Evolutionary conservation across 2,329 filamentous ascomycete species (phyloP).

Genomic region (Diaporthe batatas): DNA sequence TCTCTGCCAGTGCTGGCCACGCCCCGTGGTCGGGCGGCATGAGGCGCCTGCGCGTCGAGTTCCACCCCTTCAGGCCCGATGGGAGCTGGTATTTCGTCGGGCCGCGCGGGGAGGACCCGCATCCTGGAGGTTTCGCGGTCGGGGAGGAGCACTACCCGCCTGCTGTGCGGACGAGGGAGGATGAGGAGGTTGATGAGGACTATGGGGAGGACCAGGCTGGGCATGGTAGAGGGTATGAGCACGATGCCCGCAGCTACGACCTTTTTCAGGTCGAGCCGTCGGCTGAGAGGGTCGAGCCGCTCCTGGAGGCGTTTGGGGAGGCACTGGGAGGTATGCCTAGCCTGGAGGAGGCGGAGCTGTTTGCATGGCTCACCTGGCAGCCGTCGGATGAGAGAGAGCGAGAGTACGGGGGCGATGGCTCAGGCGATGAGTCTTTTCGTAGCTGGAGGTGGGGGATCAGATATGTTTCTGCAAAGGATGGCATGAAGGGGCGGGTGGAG

Average conservation of each 20-base stretch:
- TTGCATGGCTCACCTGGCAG: constrained; percentile 44
- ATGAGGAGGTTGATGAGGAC: constrained; percentile 40
- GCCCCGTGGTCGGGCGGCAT: constrained; percentile 40
- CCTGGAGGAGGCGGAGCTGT: constrained; percentile 47
- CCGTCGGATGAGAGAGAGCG: constrained; percentile 43
- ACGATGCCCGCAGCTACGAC: constrained; percentile 35
- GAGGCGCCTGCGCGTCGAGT: constrained; percentile 45
- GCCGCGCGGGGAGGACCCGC: constrained; percentile 44
- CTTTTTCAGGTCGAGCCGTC: constrained; percentile 46
- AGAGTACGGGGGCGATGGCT: constrained; percentile 11
- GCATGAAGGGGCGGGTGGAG: constrained; percentile 42
- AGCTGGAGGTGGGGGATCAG: constrained; percentile 10
- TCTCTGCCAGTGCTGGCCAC: constrained; percentile 25
- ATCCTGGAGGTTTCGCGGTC: constrained; percentile 43
- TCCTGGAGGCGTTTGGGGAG: constrained; percentile 45
- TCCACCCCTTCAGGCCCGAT: constrained; percentile 44
- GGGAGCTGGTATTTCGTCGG: constrained; percentile 48
- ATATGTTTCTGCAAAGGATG: constrained; percentile 1
- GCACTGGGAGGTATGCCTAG: constrained; percentile 45
- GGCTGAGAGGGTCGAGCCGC: constrained; percentile 44
- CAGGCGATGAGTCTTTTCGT: neutral
- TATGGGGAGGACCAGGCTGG: neutral
- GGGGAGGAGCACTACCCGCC: constrained; percentile 46
- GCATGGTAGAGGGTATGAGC: neutral
- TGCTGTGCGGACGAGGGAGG: constrained; percentile 41